Evolutionary conservation across 2,329 filamentous ascomycete genomes (phyloP).

Genomic region (Calonectria crousiana): DNA sequence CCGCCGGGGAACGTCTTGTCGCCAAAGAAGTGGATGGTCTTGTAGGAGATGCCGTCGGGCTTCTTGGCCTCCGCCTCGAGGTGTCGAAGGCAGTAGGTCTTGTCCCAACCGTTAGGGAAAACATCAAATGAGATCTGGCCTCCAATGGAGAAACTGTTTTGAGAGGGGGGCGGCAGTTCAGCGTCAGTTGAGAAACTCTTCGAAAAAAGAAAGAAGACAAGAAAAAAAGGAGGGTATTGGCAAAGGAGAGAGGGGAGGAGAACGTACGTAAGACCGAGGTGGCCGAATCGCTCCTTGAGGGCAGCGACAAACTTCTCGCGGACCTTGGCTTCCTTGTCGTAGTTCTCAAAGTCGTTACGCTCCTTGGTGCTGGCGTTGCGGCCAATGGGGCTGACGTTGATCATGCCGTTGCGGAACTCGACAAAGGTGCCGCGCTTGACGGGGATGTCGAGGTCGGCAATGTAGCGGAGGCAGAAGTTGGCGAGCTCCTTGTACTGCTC

Average conservation of each 20-base stretch:
- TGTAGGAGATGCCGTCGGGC: conserved; percentile 80
- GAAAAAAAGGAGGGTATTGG: not conserved
- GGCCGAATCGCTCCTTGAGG: conserved; percentile 83
- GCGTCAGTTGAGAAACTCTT: conserved; percentile 17
- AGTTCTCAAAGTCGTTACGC: conserved; percentile 84
- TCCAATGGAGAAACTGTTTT: conserved; percentile 85
- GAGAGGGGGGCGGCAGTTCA: not conserved
- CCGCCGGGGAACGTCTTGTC: conserved; percentile 94
- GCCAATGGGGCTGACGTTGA: conserved; percentile 86
- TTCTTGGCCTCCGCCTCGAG: conserved; percentile 82
- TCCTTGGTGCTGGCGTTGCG: conserved; percentile 87
- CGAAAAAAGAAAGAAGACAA: not conserved
- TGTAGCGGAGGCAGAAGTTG: conserved; percentile 82
- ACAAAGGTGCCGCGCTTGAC: conserved; percentile 87
- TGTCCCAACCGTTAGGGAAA: conserved; percentile 98
- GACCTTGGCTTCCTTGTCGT: conserved; percentile 82
- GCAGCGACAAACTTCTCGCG: conserved; percentile 80
- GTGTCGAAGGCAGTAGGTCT: conserved; percentile 94
- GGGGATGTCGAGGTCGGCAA: conserved; percentile 86
- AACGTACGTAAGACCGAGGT: conserved; percentile 85
- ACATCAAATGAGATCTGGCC: conserved; percentile 99
- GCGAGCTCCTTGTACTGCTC: conserved; percentile 82
- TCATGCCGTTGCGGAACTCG: conserved; percentile 93
- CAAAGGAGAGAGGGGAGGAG: not conserved
- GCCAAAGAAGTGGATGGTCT: conserved; percentile 96